phyloP scores from a whole-genome alignment of 192 early-diverging fungal genomes.

The Piromyces finnis region DNA sequence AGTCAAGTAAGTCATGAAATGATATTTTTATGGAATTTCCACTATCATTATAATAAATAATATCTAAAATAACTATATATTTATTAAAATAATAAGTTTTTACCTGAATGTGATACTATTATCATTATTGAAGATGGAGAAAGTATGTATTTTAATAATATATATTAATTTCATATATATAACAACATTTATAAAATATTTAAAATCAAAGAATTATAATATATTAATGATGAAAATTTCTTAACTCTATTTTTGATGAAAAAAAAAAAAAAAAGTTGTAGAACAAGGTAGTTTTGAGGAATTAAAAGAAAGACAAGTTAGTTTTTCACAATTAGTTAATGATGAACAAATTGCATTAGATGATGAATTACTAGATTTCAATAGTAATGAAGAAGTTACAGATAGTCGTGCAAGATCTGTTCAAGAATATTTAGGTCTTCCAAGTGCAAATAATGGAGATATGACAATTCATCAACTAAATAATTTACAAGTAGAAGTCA shows the following conservation, averaged over 20 bases:
- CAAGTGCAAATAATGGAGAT: background rate
- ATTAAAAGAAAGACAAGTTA: background rate
- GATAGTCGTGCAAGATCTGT: background rate
- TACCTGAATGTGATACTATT: background rate
- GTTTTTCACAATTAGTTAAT: background rate
- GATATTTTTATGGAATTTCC: too few relatives aligned
- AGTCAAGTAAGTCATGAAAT: background rate
- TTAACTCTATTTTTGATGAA: too few relatives aligned
- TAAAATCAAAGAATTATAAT: too few relatives aligned
- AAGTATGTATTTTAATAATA: background rate
- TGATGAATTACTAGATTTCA: background rate
- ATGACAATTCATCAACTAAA: background rate
- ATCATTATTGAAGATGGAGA: background rate
- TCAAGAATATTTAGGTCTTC: background rate
- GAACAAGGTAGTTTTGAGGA: background rate
- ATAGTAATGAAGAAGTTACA: background rate
- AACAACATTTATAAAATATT: too few relatives aligned
- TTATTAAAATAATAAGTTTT: background rate
- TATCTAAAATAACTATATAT: too few relatives aligned
- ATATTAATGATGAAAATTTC: too few relatives aligned
- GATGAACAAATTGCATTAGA: background rate
- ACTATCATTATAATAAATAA: too few relatives aligned
- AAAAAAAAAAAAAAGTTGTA: background rate
- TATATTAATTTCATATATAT: too few relatives aligned
- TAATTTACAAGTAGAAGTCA: background rate